Base-by-base conservation (phyloP, 78 protist genomes). In the Polysphondylium violaceum region DNA sequence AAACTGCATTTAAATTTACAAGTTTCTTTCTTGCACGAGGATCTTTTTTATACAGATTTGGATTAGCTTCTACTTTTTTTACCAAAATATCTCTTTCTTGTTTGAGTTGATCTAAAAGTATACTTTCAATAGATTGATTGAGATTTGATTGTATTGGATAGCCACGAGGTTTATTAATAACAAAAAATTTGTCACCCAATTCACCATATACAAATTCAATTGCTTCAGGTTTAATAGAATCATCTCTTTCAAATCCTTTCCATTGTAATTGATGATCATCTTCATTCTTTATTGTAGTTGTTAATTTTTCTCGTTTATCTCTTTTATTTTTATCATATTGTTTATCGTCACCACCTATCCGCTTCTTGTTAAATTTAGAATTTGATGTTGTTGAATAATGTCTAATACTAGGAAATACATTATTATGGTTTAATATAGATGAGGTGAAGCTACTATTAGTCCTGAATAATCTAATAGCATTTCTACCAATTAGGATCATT, bases 181-280 rank as follows among this genome's bases (percentile, higher is more conserved):
- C 53, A 40, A 75, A 21, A 41, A 75, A 75, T 41, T 75, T 75
- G 25, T 75, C 85, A 1, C 85, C 85, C 85, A 65, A 75, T 75
- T 75, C 72, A 33, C 85, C 85, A 56, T 36, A 41, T 4, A 75
- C 69, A 23, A 75, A 40, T 25, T 75, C 41, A 12, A 58, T 27
- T 1, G 55, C 61, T 11, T 64, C 36, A 16, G 2, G 17, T 36
- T 53, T 35, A 19, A 53, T 2, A 68, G 11, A 21, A 73, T 27
- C 38, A 53, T 51, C 41, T 55, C 33, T 33, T 56, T 56, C 63
- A 56, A 56, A 14, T 47, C 8, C 53, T 47, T 47, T n/a, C n/a
- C n/a, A n/a, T n/a, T n/a, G n/a, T n/a, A n/a, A n/a, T n/a, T n/a
- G n/a, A n/a, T n/a, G n/a, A n/a, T n/a, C n/a, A n/a, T n/a, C n/a